Conservation (phyloP, 352 stramenopile species). For the Phytophthora sp. region DNA sequence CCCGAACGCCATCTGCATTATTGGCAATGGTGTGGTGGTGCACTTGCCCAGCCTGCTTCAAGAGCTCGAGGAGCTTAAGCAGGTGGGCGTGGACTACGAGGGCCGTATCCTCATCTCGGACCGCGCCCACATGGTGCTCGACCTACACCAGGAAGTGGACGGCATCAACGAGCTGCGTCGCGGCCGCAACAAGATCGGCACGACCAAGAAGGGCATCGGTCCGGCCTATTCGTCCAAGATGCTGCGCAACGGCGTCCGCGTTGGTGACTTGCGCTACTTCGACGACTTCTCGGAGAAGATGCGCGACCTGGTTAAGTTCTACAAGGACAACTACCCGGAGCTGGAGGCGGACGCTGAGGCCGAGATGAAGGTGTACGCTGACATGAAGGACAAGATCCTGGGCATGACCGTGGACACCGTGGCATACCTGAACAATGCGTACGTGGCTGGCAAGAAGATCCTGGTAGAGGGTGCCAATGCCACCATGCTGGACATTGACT, state of each 20-base stretch:
- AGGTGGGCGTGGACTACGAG: conserved; percentile 91
- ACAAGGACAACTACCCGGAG: conserved; percentile 90
- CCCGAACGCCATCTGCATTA: conserved; percentile 93
- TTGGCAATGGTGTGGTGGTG: conserved; percentile 99
- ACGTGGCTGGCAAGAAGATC: conserved; percentile 96
- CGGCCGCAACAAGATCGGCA: conserved; percentile 98
- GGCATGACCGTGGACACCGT: conserved; percentile 96
- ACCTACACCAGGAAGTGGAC: conserved; percentile 97
- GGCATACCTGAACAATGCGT: conserved; percentile 96
- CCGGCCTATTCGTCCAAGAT: conserved; percentile 99
- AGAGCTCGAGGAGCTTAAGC: conserved; percentile 93
- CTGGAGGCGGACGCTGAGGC: conserved; percentile 79
- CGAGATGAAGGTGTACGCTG: conserved; percentile 87
- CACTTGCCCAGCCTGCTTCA: conserved; percentile 96
- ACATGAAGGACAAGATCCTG: conserved; percentile 86
- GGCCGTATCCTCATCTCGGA: conserved; percentile 97
- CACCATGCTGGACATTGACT: conserved; percentile 99
- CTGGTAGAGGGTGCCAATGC: conserved; percentile 99
- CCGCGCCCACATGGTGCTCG: conserved; percentile 98
- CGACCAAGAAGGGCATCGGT: conserved; percentile 99
- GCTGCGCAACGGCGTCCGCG: conserved; percentile 96
- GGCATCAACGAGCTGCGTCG: conserved; percentile 85
- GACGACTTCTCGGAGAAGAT: conserved; percentile 92
- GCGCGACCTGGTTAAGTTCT: conserved; percentile 90
- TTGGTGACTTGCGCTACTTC: conserved; percentile 95